phyloP scores from a whole-genome alignment of 129 eudicot species.

The Scalesia atractyloides region DNA sequence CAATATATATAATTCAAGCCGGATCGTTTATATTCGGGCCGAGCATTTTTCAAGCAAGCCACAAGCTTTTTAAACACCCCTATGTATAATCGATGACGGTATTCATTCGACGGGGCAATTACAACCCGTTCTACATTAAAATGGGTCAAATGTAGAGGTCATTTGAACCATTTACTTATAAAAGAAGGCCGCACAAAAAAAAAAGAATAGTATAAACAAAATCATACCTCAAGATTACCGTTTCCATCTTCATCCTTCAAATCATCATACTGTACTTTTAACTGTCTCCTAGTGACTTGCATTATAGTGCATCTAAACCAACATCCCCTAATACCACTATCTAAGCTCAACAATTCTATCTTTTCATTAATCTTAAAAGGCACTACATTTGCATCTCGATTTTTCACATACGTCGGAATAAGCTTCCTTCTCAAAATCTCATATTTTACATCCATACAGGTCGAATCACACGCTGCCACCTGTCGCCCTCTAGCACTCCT shows the following conservation, averaged over 20 bases:
- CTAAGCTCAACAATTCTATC: conserved; percentile 81
- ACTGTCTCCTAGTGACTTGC: conserved; percentile 58
- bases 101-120: too few relatives aligned
- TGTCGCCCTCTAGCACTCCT: conserved; percentile 59
- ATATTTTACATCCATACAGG: conserved; percentile 42
- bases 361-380: conserved; percentile 57
- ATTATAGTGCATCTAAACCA: conserved; percentile 90
- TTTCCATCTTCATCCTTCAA: conserved; percentile 75
- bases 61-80: too few relatives aligned
- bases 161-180: neutral
- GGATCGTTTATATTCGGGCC: too few relatives aligned
- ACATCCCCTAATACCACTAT: conserved; percentile 96
- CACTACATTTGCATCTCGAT: conserved; percentile 27
- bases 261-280: conserved; percentile 76
- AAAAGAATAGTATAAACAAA: neutral
- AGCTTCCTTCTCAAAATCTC: conserved; percentile 42
- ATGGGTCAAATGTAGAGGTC: too few relatives aligned
- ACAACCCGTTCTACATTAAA: too few relatives aligned
- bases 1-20: too few relatives aligned
- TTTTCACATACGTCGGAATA: conserved; percentile 46
- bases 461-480: conserved; percentile 30
- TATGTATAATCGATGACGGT: neutral
- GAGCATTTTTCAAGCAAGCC: too few relatives aligned
- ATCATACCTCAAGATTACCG: conserved; percentile 82
- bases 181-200: neutral